Evolutionary conservation across 257 asterid genomes (phyloP).

Genomic region (Petunia secreta): DNA sequence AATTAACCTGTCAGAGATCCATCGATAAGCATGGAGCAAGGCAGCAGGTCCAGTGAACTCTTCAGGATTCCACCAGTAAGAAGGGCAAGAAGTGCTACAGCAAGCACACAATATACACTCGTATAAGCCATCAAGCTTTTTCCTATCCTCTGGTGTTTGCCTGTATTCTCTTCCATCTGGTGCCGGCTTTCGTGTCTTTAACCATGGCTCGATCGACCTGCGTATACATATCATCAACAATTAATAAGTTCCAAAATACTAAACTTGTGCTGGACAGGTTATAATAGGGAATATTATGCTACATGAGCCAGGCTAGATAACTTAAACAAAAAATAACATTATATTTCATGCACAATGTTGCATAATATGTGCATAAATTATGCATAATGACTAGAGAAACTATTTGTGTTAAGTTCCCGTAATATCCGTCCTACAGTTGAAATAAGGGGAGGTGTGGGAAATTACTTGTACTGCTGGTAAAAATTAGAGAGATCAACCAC

Average conservation of each 20-base stretch:
- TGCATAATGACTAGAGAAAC: too few species aligned
- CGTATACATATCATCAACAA: neutral
- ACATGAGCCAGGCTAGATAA: too few species aligned
- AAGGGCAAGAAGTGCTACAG: constrained; percentile 73
- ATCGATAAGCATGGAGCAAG: constrained; percentile 71
- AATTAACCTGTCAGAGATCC: constrained; percentile 69
- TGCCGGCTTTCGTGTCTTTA: constrained; percentile 61
- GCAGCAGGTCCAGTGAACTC: constrained; percentile 74
- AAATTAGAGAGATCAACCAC: constrained; percentile 77
- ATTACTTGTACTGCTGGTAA: constrained; percentile 82
- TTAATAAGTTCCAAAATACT: neutral
- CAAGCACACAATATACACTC: constrained; percentile 88
- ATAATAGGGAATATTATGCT: too few species aligned
- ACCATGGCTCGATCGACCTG: constrained; percentile 82
- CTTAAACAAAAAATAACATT: too few species aligned
- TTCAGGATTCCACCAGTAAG: constrained; percentile 93
- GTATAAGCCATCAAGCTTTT: constrained; percentile 67
- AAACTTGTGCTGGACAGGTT: too few species aligned
- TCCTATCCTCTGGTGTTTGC: constrained; percentile 57
- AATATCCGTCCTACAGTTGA: too few species aligned
- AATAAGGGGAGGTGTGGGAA: neutral
- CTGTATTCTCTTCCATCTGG: constrained; percentile 57
- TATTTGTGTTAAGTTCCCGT: too few species aligned
- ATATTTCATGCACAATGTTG: too few species aligned
- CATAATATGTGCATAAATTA: too few species aligned